These are phyloP conservation scores for Zarea fungicola DNA, from an alignment of 2,329 filamentous ascomycete genomes.

Conservation along the genomic window DNA sequence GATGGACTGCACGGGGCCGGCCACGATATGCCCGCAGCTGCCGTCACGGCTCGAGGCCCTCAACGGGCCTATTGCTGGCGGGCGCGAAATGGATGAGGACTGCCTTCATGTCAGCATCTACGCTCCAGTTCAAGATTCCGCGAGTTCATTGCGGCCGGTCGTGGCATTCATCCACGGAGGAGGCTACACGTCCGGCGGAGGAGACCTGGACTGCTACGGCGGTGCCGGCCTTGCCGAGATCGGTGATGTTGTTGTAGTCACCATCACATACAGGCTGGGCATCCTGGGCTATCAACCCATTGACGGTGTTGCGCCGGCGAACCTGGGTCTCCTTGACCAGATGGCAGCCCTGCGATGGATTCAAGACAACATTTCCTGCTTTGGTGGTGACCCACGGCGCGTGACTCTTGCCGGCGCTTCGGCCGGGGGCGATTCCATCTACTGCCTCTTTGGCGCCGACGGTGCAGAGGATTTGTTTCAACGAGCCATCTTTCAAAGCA, in stretches of 20 bases:
- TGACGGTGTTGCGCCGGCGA: constrained; percentile 27
- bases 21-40: constrained; percentile 17
- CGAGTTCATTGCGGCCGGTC: constrained; percentile 18
- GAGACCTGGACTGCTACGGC: constrained; percentile 14
- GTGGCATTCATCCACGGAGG: constrained; percentile 24
- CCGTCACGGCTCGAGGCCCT: constrained; percentile 14
- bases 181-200: constrained; percentile 16
- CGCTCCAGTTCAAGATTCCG: background rate
- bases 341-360: constrained; percentile 56
- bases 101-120: constrained; percentile 16
- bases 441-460: constrained; percentile 14
- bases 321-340: constrained; percentile 57
- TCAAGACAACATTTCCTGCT: constrained; percentile 56
- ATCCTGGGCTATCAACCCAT: constrained; percentile 33
- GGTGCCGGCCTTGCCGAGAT: constrained; percentile 11
- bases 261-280: constrained; percentile 29
- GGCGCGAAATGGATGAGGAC: constrained; percentile 14
- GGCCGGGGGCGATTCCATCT: constrained; percentile 48
- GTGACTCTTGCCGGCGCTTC: constrained; percentile 61
- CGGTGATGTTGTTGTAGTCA: constrained; percentile 21
- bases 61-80: constrained; percentile 11
- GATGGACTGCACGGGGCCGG: constrained; percentile 14
- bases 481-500: constrained; percentile 16
- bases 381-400: constrained; percentile 59
- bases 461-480: constrained; percentile 13